Base-by-base conservation (phyloP, 345 rosid genomes). In the Citrus unshiu region DNA sequence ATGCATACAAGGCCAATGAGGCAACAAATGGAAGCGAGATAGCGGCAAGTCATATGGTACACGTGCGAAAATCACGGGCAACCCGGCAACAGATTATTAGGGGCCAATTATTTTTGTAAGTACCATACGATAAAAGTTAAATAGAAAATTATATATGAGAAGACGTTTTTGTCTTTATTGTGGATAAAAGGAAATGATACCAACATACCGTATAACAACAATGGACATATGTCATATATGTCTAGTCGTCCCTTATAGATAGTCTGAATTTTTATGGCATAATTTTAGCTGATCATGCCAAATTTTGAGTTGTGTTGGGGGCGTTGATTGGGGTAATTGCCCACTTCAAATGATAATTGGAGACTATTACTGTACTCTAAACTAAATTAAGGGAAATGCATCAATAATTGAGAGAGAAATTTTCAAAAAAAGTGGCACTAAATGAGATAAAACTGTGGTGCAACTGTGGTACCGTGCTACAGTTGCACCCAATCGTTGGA, bases 1-100 rank as follows among this genome's bases (percentile, higher is more conserved):
- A 43, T 43, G 51, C 51, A 2, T 32, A 18, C 68, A 64, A 30
- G 35, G 68, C 40, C 24, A 7, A 61, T 0, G 51, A 46, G 51
- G 51, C 18, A 57, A 65, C 12, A 18, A 18, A 32, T 32, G 69
- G 22, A 65, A 65, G 8, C 10, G 21, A 32, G 3, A 30, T n/a
- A n/a, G 69, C 69, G 18, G 34, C 69, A 65, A 34, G 24, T 65
- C 69, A 7, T 10, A 18, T 1, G 35, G 40, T 68, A 68, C 72
- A 39, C 54, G 54, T 39, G 19, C 72, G 51, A 68, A 40, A n/a
- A 39, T 68, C 72, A 68, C 72, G 72, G 72, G 72, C 30, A 24
- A 9, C 43, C 9, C 43, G 12, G 43, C 43, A 39, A 39, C 4
- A 3, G 5, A 39, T 19, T 16, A 0, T 39, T 39, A 6, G 30